Percentiles rank a stretch among this genome's conserved stretches.
Conservation (phyloP, 108 stramenopile species). For the Nitzschia sp. region DNA sequence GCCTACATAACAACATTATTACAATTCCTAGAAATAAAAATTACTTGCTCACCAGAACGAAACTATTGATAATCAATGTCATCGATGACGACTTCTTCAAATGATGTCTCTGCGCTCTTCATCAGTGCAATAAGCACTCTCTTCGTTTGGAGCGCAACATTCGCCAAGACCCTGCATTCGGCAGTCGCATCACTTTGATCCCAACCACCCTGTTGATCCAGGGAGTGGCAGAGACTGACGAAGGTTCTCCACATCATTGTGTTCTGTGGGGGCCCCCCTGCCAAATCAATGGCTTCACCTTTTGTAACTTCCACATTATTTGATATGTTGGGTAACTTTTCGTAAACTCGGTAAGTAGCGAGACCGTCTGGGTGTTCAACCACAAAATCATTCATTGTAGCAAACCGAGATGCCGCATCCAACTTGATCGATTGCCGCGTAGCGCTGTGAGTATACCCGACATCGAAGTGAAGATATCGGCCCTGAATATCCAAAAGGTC, state of each 20-base stretch:
- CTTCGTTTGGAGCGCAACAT: conserved; percentile 49
- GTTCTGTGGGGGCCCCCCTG: conserved; percentile 30
- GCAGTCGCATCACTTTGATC: conserved; percentile 23
- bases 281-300: conserved; percentile 43
- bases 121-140: conserved; percentile 34
- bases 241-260: conserved; percentile 49
- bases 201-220: conserved; percentile 38
- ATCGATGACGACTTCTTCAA: conserved; percentile 30
- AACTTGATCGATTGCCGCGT: conserved; percentile 43
- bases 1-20: neutral
- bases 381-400: conserved; percentile 51
- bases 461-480: conserved; percentile 30
- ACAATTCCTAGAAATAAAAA: neutral
- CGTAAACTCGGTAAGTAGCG: conserved; percentile 47
- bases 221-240: conserved; percentile 13
- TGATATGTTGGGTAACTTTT: conserved; percentile 4
- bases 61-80: conserved; percentile 20
- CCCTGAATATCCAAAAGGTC: conserved; percentile 7
- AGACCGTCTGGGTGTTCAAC: conserved; percentile 51
- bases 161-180: conserved; percentile 30
- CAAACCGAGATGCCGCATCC: conserved; percentile 25
- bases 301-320: conserved; percentile 19
- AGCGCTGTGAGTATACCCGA: conserved; percentile 31
- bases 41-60: neutral
- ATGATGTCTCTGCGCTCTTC: conserved; percentile 33